Conservation (phyloP, 495 filamentous ascomycete genomes). For the Aspergillus panamensis region DNA sequence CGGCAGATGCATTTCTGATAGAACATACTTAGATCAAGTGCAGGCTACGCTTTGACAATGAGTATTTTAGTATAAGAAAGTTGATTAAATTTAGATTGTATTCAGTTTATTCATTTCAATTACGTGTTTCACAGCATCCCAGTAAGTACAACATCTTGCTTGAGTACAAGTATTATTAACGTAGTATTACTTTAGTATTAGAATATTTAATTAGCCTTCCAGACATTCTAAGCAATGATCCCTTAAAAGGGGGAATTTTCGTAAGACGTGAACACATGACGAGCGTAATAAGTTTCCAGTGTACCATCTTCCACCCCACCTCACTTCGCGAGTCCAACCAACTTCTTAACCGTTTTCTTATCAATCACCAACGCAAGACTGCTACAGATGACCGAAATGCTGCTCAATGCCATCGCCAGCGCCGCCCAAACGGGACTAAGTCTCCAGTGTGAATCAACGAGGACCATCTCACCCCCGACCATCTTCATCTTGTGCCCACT, state of each 20-base stretch:
- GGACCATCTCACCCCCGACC: slow-evolving; percentile 23
- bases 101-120: background rate
- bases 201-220: background rate
- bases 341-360: slow-evolving; percentile 23
- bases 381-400: slow-evolving; percentile 74
- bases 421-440: slow-evolving; percentile 82
- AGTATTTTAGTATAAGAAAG: background rate
- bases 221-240: background rate
- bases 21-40: background rate
- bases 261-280: background rate
- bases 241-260: background rate
- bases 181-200: background rate
- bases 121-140: background rate
- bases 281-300: background rate
- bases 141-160: background rate
- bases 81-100: too few relatives aligned
- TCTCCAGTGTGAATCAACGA: slow-evolving; percentile 41
- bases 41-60: background rate
- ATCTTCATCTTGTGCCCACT: slow-evolving; percentile 45
- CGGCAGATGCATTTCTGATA: too few relatives aligned
- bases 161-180: background rate
- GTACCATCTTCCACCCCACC: background rate
- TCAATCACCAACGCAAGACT: slow-evolving; percentile 61
- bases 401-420: slow-evolving; percentile 82
- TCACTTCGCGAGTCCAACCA: slow-evolving; percentile 15